Evolutionary conservation across 2,329 filamentous ascomycete species (phyloP).

Genomic region (Herpotrichia juniperi): DNA sequence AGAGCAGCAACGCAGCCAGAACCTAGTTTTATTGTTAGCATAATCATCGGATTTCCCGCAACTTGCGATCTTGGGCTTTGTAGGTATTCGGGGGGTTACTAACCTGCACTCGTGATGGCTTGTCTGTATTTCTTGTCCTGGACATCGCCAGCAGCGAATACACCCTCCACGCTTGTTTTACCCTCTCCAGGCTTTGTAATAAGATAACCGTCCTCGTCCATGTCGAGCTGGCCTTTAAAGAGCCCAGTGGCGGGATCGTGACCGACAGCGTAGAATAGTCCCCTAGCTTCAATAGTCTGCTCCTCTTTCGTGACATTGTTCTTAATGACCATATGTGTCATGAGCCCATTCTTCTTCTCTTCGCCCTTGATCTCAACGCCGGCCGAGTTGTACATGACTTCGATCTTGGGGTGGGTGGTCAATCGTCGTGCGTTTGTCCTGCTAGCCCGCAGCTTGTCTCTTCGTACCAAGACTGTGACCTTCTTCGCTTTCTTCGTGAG

Average conservation of each 20-base stretch:
- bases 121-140: slow-evolving; percentile 99
- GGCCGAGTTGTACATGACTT: slow-evolving; percentile 82
- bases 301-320: slow-evolving; percentile 76
- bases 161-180: slow-evolving; percentile 84
- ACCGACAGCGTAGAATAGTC: slow-evolving; percentile 95
- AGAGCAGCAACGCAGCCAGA: slow-evolving; percentile 95
- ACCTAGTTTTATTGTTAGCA: slow-evolving; percentile 57
- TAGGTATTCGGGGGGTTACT: slow-evolving; percentile 43
- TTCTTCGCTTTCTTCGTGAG: slow-evolving; percentile 96
- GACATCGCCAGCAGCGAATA: slow-evolving; percentile 96
- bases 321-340: slow-evolving; percentile 86
- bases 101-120: slow-evolving; percentile 95
- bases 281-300: slow-evolving; percentile 87
- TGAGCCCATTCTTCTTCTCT: slow-evolving; percentile 73
- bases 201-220: slow-evolving; percentile 90
- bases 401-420: slow-evolving; percentile 84
- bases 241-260: slow-evolving; percentile 93
- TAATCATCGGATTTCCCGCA: slow-evolving; percentile 10
- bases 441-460: slow-evolving; percentile 83
- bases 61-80: slow-evolving; percentile 6
- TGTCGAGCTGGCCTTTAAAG: slow-evolving; percentile 87
- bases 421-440: slow-evolving; percentile 91
- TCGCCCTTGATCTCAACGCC: slow-evolving; percentile 86
- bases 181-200: slow-evolving; percentile 87
- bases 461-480: slow-evolving; percentile 91